Percentiles rank a stretch among this genome's conserved stretches.
These are phyloP conservation scores for Anethum foeniculum DNA, from an alignment of 140 eudicot genomes.

Conservation along the genomic window DNA sequence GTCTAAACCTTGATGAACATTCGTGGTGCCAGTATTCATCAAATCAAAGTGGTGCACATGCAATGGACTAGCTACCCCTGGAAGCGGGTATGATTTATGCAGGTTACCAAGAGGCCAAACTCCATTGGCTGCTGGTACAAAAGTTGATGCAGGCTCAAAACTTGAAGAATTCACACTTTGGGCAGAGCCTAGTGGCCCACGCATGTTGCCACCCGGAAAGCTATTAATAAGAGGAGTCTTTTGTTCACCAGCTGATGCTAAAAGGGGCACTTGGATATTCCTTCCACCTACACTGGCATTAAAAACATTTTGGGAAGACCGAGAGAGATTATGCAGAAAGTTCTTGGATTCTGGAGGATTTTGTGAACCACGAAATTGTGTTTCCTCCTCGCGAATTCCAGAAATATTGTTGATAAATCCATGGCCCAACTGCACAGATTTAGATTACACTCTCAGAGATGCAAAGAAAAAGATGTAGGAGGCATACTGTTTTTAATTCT, in stretches of 20 bases:
- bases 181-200: slow-evolving; percentile 21
- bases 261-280: slow-evolving; percentile 13
- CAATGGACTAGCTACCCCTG: slow-evolving; percentile 23
- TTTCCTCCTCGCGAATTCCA: slow-evolving; percentile 16
- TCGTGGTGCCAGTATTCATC: slow-evolving; percentile 8
- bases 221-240: slow-evolving; percentile 32
- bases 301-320: slow-evolving; percentile 32
- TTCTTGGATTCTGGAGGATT: too few species aligned
- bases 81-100: slow-evolving; percentile 29
- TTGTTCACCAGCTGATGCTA: slow-evolving; percentile 26
- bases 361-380: too few species aligned
- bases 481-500: neutral
- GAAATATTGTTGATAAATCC: slow-evolving; percentile 35
- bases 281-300: slow-evolving; percentile 23
- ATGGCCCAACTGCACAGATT: slow-evolving; percentile 37
- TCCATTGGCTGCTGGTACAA: slow-evolving; percentile 28
- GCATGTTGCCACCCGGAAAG: slow-evolving; percentile 24
- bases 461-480: neutral
- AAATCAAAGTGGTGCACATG: slow-evolving; percentile 40
- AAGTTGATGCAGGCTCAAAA: slow-evolving; percentile 20
- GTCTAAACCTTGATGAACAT: slow-evolving; percentile 26
- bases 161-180: slow-evolving; percentile 13
- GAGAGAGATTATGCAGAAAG: slow-evolving; percentile 29
- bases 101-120: slow-evolving; percentile 39
- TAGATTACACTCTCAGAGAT: neutral